phyloP scores from a whole-genome alignment of 768 basidiomycete species.

The Pisolithus albus region DNA sequence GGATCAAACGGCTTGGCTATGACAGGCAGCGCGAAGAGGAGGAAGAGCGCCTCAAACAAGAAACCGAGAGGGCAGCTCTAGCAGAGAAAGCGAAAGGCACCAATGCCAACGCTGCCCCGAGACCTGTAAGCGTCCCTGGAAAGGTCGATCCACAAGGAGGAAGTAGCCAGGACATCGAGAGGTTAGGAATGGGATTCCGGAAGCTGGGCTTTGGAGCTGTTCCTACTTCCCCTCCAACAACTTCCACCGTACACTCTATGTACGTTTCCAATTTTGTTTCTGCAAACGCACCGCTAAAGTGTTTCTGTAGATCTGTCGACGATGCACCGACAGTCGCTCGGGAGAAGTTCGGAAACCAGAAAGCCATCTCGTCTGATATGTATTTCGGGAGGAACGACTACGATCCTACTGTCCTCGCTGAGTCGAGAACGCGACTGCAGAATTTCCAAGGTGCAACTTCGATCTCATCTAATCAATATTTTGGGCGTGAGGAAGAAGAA shows the following conservation, averaged over 20 bases:
- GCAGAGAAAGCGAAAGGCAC: conserved; percentile 25
- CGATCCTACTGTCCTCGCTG: conserved; percentile 60
- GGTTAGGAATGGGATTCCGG: conserved; percentile 65
- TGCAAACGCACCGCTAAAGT: background rate
- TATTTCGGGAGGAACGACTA: conserved; percentile 89
- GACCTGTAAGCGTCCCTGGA: conserved; percentile 18
- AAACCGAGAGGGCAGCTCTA: conserved; percentile 43
- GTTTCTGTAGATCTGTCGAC: conserved; percentile 30
- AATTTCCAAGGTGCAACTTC: conserved; percentile 87
- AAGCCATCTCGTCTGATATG: conserved; percentile 97
- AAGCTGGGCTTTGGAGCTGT: conserved; percentile 82
- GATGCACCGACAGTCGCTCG: conserved; percentile 75
- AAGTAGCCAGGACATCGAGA: conserved; percentile 44
- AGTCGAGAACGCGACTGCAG: conserved; percentile 77
- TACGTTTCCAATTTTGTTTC: conserved; percentile 11
- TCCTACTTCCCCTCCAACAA: conserved; percentile 52
- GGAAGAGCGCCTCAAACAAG: conserved; percentile 65
- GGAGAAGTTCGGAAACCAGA: conserved; percentile 87
- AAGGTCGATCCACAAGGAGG: conserved; percentile 32
- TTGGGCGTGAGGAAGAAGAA: conserved; percentile 84
- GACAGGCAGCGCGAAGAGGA: conserved; percentile 80
- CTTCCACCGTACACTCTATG: conserved; percentile 40
- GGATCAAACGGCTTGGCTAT: conserved; percentile 87
- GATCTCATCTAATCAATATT: conserved; percentile 95
- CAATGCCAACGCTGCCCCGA: conserved; percentile 18